These are phyloP conservation scores for Kuraishia hungarica DNA, from an alignment of 805 yeast species.

Conservation along the genomic window DNA sequence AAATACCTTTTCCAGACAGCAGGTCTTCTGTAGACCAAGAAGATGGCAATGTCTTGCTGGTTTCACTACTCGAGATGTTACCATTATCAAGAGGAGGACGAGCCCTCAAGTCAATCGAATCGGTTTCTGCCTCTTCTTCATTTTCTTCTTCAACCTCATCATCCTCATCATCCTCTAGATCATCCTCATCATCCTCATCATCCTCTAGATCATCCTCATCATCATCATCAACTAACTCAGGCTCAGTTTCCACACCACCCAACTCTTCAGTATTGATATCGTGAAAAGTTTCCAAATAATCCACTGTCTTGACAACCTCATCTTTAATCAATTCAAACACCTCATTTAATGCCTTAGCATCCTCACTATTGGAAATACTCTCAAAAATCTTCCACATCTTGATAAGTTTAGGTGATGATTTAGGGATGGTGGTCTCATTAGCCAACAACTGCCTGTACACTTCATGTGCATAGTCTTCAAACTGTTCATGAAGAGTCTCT, in stretches of 20 bases:
- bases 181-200: slow-evolving; percentile 6
- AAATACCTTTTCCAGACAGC: not conserved
- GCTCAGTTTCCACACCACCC: not conserved
- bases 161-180: slow-evolving; percentile 4
- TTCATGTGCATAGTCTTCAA: not conserved
- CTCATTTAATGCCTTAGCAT: slow-evolving; percentile 12
- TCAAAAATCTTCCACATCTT: slow-evolving; percentile 20
- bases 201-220: slow-evolving; percentile 6
- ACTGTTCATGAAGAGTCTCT: not conserved
- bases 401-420: slow-evolving; percentile 14
- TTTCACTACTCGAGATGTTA: not conserved
- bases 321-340: slow-evolving; percentile 16
- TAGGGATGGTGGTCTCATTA: slow-evolving; percentile 15
- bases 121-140: too few relatives aligned
- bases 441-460: slow-evolving; percentile 1
- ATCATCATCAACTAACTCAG: slow-evolving; percentile 2
- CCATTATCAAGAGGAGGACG: not conserved
- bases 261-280: not conserved
- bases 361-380: slow-evolving; percentile 15
- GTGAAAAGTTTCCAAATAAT: slow-evolving; percentile 5
- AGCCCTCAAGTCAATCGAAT: not conserved
- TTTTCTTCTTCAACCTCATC: slow-evolving; percentile 1
- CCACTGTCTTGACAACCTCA: slow-evolving; percentile 13
- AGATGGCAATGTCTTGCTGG: not conserved
- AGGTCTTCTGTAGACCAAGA: not conserved